Evolutionary conservation across 192 early-diverging fungal genomes (phyloP).

Genomic region (Coemansia sp.): DNA sequence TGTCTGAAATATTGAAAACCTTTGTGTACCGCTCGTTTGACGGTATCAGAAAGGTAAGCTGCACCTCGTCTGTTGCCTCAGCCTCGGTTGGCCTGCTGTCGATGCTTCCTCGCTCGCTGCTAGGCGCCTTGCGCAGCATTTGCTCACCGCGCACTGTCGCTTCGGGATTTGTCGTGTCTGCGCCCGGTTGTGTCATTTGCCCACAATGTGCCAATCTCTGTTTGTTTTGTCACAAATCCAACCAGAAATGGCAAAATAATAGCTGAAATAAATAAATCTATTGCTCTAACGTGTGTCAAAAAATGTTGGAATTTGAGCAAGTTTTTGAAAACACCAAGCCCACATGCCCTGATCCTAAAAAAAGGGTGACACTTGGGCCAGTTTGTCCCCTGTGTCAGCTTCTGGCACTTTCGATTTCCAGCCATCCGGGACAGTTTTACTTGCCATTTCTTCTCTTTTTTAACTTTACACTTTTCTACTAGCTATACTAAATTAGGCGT

Average conservation of each 20-base stretch:
- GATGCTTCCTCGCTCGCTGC: constrained; percentile 17
- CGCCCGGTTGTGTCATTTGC: constrained; percentile 2
- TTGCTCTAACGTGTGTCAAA: not conserved
- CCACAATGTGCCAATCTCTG: not conserved
- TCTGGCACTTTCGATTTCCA: constrained; percentile 16
- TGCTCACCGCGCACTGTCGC: not conserved
- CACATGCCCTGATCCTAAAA: constrained; percentile 2
- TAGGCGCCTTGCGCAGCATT: no score
- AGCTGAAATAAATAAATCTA: not conserved
- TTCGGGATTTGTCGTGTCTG: not conserved
- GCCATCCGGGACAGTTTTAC: not conserved
- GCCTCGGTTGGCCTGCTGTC: constrained; percentile 14
- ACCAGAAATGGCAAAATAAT: not conserved
- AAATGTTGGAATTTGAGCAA: not conserved
- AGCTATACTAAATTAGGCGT: not conserved
- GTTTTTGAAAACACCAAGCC: not conserved
- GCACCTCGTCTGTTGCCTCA: constrained; percentile 15
- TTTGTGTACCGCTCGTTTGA: constrained; percentile 28
- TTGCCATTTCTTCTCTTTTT: not conserved
- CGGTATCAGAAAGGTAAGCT: constrained; percentile 39
- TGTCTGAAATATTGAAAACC: constrained; percentile 28
- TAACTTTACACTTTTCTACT: not conserved
- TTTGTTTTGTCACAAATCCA: not conserved
- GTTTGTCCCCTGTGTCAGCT: not conserved
- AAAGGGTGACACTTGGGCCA: constrained; percentile 1